Percentiles rank a stretch among this genome's conserved stretches.
Conservation (phyloP, 164 flowering plant species). For the Euptelea pleiosperma region DNA sequence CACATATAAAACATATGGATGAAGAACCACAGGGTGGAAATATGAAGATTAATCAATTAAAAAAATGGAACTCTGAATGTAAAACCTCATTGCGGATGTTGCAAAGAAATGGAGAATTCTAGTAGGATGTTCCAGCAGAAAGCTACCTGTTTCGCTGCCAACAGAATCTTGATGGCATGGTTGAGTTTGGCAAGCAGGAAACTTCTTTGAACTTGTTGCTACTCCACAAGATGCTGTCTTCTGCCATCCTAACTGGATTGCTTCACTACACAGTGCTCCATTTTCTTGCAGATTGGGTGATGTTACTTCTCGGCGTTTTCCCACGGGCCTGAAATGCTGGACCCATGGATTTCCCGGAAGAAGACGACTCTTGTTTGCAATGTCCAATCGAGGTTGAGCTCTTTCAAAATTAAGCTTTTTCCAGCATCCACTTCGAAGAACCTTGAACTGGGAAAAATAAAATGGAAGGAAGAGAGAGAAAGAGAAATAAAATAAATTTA, state of each 20-base stretch:
- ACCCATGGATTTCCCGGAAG: slow-evolving; percentile 52
- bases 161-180: slow-evolving; percentile 21
- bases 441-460: slow-evolving; percentile 46
- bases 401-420: slow-evolving; percentile 41
- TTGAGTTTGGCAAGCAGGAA: slow-evolving; percentile 11
- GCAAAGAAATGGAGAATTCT: slow-evolving; percentile 7
- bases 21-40: background rate
- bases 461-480: background rate
- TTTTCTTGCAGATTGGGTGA: slow-evolving; percentile 16
- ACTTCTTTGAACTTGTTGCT: slow-evolving; percentile 19
- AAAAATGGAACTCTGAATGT: too few species aligned
- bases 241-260: slow-evolving; percentile 12
- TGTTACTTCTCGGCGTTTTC: slow-evolving; percentile 17
- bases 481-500: background rate
- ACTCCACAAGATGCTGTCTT: slow-evolving; percentile 14
- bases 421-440: slow-evolving; percentile 62
- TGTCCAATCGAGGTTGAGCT: slow-evolving; percentile 17
- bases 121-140: background rate
- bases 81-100: background rate
- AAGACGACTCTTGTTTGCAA: slow-evolving; percentile 16
- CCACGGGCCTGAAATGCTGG: slow-evolving; percentile 33
- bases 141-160: slow-evolving; percentile 37
- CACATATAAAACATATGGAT: too few species aligned
- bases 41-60: too few species aligned
- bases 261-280: slow-evolving; percentile 12